Evolutionary conservation across 2,329 filamentous ascomycete genomes (phyloP), one percentile per base, ranked within the genome.

Genomic region (Fusarium hainanense): DNA sequence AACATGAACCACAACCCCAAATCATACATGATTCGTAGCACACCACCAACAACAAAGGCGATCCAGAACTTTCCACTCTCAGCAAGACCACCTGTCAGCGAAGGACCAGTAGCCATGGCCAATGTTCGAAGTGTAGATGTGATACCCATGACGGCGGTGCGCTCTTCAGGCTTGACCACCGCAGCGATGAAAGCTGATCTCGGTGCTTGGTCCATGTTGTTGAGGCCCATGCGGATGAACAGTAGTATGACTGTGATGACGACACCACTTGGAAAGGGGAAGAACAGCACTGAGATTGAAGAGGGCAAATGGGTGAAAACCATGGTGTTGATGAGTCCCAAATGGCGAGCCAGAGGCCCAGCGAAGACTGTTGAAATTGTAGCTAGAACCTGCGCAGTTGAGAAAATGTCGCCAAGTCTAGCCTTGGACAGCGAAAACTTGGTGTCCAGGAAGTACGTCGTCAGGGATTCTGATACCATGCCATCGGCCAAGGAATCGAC

Each of bases 101-200:
- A 85, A 0, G 88, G 88, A 0, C 88, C 83, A 0, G 82, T 76
- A 60, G 82, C 88, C 65, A 87, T 84, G 0, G 88, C 87, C 13
- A 91, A 72, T 0, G 88, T 91, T 9, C 89, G 82, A 28, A 91
- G 63, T 74, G 88, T 88, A 48, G 81, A 83, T 0, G 89, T 91
- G 69, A 92, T 89, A 14, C 90, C 90, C 88, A 92, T 89, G n/a
- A 90, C 88, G 1, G 89, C 89, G 1, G 90, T 92, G 3, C 89
- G 82, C 77, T 92, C 90, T 56, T 88, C 85, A 1, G 89, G 86
- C 66, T 84, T 85, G 4, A 92, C 89, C 1, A 90, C 88, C 0
- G 89, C 89, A 2, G 89, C 88, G 51, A 92, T 90, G 60, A 92
- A 88, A 0, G 90, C 89, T 1, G 89, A 82, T 4, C 90, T 83